Conservation (phyloP, 768 basidiomycete genomes). For the Clitopilus passeckerianus region DNA sequence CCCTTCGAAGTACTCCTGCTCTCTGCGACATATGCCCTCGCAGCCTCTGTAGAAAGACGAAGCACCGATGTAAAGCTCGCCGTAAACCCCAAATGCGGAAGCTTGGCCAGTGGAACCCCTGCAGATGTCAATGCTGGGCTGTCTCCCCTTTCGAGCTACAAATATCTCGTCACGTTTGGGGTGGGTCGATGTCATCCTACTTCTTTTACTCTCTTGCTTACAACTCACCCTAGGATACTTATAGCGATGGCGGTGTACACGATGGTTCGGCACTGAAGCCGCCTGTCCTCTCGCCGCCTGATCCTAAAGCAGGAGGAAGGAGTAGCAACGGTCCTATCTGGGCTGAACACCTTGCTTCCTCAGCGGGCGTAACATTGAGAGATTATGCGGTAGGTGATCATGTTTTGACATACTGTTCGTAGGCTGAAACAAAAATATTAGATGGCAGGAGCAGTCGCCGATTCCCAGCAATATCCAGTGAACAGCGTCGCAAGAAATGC, state of each 20-base stretch:
- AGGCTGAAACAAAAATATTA: constrained; percentile 1
- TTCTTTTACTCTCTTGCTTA: constrained; percentile 12
- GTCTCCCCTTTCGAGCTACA: constrained; percentile 23
- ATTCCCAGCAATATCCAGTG: constrained; percentile 17
- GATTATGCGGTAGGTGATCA: constrained; percentile 42
- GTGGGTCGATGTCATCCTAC: constrained; percentile 19
- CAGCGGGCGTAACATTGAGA: constrained; percentile 33
- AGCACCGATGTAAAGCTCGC: constrained; percentile 27
- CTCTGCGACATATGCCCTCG: constrained; percentile 15
- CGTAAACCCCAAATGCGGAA: constrained; percentile 41
- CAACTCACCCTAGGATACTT: constrained; percentile 24
- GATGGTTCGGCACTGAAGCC: constrained; percentile 38
- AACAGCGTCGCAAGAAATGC: not conserved
- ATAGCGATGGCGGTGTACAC: constrained; percentile 31
- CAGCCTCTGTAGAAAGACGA: constrained; percentile 11
- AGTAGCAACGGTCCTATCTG: constrained; percentile 47
- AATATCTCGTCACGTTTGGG: constrained; percentile 49
- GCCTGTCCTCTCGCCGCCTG: constrained; percentile 35
- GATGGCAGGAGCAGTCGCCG: constrained; percentile 23
- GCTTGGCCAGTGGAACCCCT: constrained; percentile 22
- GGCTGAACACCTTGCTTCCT: constrained; percentile 40
- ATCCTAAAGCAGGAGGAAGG: constrained; percentile 43
- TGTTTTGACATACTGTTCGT: not conserved
- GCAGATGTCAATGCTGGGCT: constrained; percentile 45
- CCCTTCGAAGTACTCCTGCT: constrained; percentile 11